Conservation (phyloP, 116 monocot species). For the Iris pallida region DNA sequence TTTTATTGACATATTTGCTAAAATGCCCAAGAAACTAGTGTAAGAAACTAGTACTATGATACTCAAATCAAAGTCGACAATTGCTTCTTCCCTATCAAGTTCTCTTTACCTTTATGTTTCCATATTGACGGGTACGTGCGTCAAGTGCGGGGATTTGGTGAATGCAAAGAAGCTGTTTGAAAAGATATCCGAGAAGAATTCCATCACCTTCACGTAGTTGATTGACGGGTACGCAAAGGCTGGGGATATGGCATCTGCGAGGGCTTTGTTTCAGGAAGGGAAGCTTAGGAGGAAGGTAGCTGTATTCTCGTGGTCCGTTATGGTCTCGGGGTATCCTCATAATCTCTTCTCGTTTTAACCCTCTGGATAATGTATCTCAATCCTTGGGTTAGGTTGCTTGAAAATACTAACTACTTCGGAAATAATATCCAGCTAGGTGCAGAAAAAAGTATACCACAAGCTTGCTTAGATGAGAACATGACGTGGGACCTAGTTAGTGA, state of each 20-base stretch:
- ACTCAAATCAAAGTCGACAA: too few species aligned
- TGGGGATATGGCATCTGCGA: conserved; percentile 61
- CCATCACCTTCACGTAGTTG: conserved; percentile 37
- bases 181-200: conserved; percentile 52
- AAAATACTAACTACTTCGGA: not conserved
- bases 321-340: conserved; percentile 64
- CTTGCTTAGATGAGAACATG: conserved; percentile 94
- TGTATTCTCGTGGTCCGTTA: conserved; percentile 56
- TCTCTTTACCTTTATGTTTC: too few species aligned
- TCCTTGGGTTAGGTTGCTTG: too few species aligned
- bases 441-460: conserved; percentile 95
- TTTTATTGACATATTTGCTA: too few species aligned
- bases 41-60: too few species aligned
- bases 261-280: conserved; percentile 37
- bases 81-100: too few species aligned
- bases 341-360: too few species aligned
- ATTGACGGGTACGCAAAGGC: conserved; percentile 57
- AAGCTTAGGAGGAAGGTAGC: conserved; percentile 21
- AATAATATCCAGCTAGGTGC: conserved; percentile 76
- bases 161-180: conserved; percentile 44
- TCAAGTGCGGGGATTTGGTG: conserved; percentile 43
- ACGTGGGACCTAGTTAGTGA: conserved; percentile 95
- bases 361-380: too few species aligned
- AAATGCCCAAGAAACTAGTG: too few species aligned
- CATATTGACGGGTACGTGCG: conserved; percentile 60